These are phyloP conservation scores for Ceratocystis destructans DNA, from an alignment of 2,329 filamentous ascomycete genomes.

Conservation along the genomic window DNA sequence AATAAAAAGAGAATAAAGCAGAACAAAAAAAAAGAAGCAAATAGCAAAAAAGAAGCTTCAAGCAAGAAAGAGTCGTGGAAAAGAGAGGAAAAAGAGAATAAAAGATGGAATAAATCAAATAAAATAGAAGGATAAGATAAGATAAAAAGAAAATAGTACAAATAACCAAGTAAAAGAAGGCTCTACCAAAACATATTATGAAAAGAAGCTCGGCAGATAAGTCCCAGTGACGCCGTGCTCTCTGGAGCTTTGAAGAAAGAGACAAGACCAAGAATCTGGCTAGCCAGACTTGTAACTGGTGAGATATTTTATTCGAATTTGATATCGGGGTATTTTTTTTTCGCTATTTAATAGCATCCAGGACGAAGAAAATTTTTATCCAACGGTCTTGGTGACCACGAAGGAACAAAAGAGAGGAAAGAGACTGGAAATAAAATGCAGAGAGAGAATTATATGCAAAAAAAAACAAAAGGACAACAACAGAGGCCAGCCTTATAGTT, in stretches of 20 bases:
- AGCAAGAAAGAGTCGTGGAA: too few relatives aligned
- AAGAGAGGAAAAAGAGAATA: too few relatives aligned
- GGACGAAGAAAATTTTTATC: neutral
- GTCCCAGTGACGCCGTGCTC: neutral
- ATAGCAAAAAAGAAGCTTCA: neutral
- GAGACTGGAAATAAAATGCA: neutral
- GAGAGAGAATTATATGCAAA: neutral
- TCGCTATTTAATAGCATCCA: neutral
- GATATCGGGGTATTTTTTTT: neutral
- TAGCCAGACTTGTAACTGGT: neutral
- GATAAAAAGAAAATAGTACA: too few relatives aligned
- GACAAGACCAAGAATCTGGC: neutral
- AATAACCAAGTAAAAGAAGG: neutral
- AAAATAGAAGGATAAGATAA: too few relatives aligned
- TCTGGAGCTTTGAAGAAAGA: neutral
- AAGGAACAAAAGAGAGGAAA: neutral
- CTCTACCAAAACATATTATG: neutral
- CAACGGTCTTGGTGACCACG: neutral
- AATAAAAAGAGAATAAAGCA: neutral
- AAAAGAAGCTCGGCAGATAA: neutral
- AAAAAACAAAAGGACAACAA: neutral
- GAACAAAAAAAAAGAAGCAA: neutral
- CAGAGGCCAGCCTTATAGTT: neutral
- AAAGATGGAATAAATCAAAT: neutral
- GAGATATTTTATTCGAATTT: constrained; percentile 6